phyloP scores from a whole-genome alignment of 2,329 filamentous ascomycete genomes.

The Fusarium albidum region DNA sequence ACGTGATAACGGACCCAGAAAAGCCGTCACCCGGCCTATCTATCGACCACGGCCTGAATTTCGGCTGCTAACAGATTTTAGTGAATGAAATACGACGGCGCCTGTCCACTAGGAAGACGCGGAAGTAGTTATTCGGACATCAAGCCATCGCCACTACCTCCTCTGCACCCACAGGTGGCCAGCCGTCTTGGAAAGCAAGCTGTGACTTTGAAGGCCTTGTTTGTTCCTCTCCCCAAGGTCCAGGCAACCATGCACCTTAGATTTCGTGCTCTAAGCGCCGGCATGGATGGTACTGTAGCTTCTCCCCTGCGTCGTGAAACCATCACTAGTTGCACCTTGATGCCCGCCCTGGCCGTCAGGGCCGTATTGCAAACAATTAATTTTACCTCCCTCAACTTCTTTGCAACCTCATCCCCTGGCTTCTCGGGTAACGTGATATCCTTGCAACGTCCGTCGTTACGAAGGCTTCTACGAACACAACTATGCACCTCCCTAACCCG shows the following conservation, averaged over 20 bases:
- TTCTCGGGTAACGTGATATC: not conserved
- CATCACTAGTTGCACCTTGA: not conserved
- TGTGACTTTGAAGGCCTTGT: too few species aligned
- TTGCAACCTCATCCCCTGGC: not conserved
- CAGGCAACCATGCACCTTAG: not conserved
- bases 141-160: too few species aligned
- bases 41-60: conserved; percentile 26
- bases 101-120: not conserved
- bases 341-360: not conserved
- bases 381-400: not conserved
- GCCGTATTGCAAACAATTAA: not conserved
- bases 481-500: not conserved
- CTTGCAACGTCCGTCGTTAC: not conserved
- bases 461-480: not conserved
- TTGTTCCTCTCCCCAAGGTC: not conserved
- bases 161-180: too few species aligned
- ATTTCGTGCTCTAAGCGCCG: not conserved
- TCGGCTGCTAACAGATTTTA: conserved; percentile 41
- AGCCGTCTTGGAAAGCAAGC: too few species aligned
- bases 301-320: conserved; percentile 13
- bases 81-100: conserved; percentile 30
- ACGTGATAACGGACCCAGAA: conserved; percentile 23
- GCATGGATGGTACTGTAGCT: not conserved
- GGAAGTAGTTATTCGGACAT: not conserved
- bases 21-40: conserved; percentile 16